These are phyloP conservation scores for Monosporascus sp. DNA, from an alignment of 2,329 filamentous ascomycete species.

Conservation along the genomic window DNA sequence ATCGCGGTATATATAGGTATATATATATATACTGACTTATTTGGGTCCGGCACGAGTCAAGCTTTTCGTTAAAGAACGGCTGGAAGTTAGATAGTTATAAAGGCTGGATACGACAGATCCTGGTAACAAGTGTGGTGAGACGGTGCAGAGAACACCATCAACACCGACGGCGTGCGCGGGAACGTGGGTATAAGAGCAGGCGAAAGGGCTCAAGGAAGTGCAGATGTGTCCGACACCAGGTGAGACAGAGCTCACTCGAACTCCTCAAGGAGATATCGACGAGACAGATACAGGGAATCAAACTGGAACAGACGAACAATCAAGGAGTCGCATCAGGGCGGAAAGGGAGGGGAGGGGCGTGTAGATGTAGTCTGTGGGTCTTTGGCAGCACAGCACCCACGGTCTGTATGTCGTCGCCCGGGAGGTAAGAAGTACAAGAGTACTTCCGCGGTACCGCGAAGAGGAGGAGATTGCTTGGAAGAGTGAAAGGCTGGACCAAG, in stretches of 20 bases:
- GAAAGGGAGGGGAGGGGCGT: slow-evolving; percentile 28
- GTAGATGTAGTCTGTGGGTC: slow-evolving; percentile 22
- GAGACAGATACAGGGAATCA: slow-evolving; percentile 28
- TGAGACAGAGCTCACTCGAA: slow-evolving; percentile 30
- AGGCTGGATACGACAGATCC: slow-evolving; percentile 14
- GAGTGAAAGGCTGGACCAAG: not conserved
- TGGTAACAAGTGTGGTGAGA: slow-evolving; percentile 26
- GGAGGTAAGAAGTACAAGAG: slow-evolving; percentile 14
- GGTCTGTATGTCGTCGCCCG: slow-evolving; percentile 16
- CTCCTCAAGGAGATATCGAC: slow-evolving; percentile 19
- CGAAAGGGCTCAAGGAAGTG: slow-evolving; percentile 12
- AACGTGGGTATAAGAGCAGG: slow-evolving; percentile 27
- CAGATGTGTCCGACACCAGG: slow-evolving; percentile 19
- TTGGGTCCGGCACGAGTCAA: slow-evolving; percentile 1
- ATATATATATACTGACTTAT: slow-evolving; percentile 3
- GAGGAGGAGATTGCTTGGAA: not conserved
- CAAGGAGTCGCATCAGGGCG: slow-evolving; percentile 26
- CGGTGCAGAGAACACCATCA: slow-evolving; percentile 16
- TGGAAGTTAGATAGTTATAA: slow-evolving; percentile 24
- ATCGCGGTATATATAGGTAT: slow-evolving; percentile 1
- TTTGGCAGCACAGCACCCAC: slow-evolving; percentile 19
- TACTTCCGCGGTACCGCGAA: slow-evolving; percentile 26
- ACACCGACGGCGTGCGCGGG: slow-evolving; percentile 11
- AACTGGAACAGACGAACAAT: slow-evolving; percentile 28
- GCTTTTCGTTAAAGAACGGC: slow-evolving; percentile 25